Conservation (phyloP, 176 grass and related monocot genomes). For the Coix lacrymajobi region DNA sequence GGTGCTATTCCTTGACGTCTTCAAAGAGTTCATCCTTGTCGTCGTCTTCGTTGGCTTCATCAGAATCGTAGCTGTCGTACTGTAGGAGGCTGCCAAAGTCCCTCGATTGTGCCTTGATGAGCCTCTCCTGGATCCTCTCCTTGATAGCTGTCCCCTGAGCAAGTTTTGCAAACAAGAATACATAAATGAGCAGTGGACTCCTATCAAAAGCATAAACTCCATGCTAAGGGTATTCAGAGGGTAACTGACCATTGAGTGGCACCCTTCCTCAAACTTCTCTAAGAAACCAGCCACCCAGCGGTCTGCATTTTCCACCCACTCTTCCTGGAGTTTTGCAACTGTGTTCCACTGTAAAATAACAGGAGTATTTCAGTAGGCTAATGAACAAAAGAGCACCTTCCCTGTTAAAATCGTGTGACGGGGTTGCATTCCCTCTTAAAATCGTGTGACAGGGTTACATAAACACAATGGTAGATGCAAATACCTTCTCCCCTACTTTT, state of each 20-base stretch:
- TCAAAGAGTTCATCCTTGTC: slow-evolving; percentile 5
- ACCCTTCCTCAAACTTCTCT: slow-evolving; percentile 94
- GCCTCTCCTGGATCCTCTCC: slow-evolving; percentile 79
- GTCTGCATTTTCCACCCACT: slow-evolving; percentile 98
- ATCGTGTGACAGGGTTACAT: too few relatives aligned
- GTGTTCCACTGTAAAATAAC: slow-evolving; percentile 51
- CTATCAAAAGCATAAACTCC: background rate
- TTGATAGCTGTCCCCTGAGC: slow-evolving; percentile 77
- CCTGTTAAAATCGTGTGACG: background rate
- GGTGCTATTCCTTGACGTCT: slow-evolving; percentile 32
- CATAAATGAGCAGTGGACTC: background rate
- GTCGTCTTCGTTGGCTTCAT: background rate
- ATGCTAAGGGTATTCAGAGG: background rate
- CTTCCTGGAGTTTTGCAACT: slow-evolving; percentile 82
- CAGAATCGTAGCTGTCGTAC: slow-evolving; percentile 49
- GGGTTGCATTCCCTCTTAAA: too few relatives aligned
- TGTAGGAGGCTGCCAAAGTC: slow-evolving; percentile 67
- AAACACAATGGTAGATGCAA: background rate
- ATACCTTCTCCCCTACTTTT: slow-evolving; percentile 94
- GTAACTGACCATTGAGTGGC: slow-evolving; percentile 76
- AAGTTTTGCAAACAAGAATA: background rate
- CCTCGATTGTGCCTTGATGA: slow-evolving; percentile 70
- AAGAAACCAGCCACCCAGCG: slow-evolving; percentile 98
- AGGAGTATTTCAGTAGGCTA: slow-evolving; percentile 6
- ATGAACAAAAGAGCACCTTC: background rate